These are phyloP conservation scores for Spiromastix sp. DNA, from an alignment of 2,329 filamentous ascomycete species.

Conservation along the genomic window DNA sequence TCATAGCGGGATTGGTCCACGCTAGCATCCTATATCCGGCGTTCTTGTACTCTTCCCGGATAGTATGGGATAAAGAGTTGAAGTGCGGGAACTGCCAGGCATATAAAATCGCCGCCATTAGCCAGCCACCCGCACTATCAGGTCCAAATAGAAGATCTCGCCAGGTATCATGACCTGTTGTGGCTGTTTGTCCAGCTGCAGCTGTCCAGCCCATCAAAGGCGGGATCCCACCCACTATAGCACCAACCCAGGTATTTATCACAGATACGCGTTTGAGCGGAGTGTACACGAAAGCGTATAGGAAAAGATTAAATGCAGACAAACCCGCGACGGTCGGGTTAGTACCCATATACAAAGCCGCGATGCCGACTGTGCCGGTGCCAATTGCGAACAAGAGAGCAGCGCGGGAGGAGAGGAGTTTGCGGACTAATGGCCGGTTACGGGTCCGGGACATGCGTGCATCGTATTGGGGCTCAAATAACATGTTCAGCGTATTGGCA, in stretches of 20 bases:
- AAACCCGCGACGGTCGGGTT: conserved; percentile 88
- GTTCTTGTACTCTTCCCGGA: conserved; percentile 75
- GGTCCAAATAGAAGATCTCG: conserved; percentile 65
- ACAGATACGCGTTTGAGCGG: conserved; percentile 79
- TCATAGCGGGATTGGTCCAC: conserved; percentile 78
- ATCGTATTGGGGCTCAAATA: conserved; percentile 84
- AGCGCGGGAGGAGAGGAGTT: conserved; percentile 59
- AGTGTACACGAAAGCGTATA: conserved; percentile 90
- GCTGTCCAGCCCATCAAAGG: conserved; percentile 98
- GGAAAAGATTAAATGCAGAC: conserved; percentile 69
- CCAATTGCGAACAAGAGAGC: conserved; percentile 71
- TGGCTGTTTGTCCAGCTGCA: conserved; percentile 78
- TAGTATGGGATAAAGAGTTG: conserved; percentile 82
- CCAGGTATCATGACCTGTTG: conserved; percentile 60
- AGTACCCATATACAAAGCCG: conserved; percentile 73
- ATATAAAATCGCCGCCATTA: conserved; percentile 73
- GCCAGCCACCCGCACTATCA: conserved; percentile 68
- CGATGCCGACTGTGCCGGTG: conserved; percentile 59
- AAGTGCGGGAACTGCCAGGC: conserved; percentile 99
- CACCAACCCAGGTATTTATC: conserved; percentile 91
- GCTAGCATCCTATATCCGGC: conserved; percentile 63
- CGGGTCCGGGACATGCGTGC: conserved; percentile 88
- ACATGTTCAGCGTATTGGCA: conserved; percentile 94
- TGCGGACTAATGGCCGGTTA: conserved; percentile 78
- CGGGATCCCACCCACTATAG: conserved; percentile 83